Evolutionary conservation across 495 filamentous ascomycete genomes (phyloP).

Genomic region (Sporormia fimetaria): DNA sequence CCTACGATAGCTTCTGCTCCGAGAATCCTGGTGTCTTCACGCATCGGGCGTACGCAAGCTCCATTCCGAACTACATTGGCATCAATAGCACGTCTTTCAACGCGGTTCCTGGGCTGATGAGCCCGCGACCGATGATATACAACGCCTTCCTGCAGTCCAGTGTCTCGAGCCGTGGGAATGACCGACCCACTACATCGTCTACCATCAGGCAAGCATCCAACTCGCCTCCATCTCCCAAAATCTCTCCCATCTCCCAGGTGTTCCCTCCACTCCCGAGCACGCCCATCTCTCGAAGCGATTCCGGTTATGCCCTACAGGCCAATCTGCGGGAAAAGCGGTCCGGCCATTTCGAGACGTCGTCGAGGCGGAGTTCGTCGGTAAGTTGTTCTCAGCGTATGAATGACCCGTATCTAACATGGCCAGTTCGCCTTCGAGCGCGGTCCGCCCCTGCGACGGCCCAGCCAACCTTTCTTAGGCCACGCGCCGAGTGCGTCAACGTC

Average conservation of each 20-base stretch:
- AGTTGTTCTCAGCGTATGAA: conserved; percentile 1
- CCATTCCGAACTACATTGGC: conserved; percentile 70
- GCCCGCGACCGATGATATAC: conserved; percentile 52
- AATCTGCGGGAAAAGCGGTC: conserved; percentile 89
- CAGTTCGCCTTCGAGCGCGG: conserved; percentile 65
- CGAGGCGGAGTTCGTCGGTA: conserved; percentile 73
- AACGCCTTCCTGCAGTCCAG: conserved; percentile 81
- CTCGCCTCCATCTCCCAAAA: conserved; percentile 68
- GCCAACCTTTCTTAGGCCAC: conserved; percentile 74
- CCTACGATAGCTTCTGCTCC: conserved; percentile 75
- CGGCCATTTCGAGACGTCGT: conserved; percentile 77
- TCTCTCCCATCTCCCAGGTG: conserved; percentile 68
- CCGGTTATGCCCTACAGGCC: conserved; percentile 71
- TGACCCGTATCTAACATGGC: no score
- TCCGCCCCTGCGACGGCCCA: conserved; percentile 61
- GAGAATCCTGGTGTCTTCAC: conserved; percentile 74
- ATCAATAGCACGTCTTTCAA: conserved; percentile 83
- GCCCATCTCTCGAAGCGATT: conserved; percentile 76
- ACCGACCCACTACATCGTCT: conserved; percentile 72
- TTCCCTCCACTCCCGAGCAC: conserved; percentile 67
- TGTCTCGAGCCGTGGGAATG: conserved; percentile 48
- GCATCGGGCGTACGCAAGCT: conserved; percentile 54
- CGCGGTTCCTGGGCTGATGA: conserved; percentile 35
- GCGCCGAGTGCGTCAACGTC: conserved; percentile 73
- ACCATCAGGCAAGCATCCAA: conserved; percentile 46